A percentile compares a stretch with the other conserved stretches of the same genome.
Evolutionary conservation across 257 asterid genomes (phyloP).

Genomic region (Nicotiana sylvestris): DNA sequence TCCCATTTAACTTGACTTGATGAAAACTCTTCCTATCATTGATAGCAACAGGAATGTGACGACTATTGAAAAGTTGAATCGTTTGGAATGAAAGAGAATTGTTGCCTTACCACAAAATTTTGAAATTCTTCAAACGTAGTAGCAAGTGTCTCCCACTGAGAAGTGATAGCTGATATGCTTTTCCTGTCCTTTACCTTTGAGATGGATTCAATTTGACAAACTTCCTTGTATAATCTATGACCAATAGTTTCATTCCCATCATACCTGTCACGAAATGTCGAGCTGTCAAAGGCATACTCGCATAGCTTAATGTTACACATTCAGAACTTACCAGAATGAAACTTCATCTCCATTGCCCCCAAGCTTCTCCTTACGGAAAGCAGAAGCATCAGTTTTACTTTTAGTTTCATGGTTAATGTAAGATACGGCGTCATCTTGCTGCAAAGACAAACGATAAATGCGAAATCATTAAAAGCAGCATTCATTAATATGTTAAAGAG

Average conservation of each 20-base stretch:
- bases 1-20: conserved; percentile 56
- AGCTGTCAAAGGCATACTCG: conserved; percentile 15
- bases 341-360: conserved; percentile 60
- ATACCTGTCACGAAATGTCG: conserved; percentile 47
- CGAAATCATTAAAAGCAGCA: background rate
- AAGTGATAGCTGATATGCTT: conserved; percentile 26
- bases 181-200: conserved; percentile 31
- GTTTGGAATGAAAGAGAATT: conserved; percentile 11
- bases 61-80: conserved; percentile 15
- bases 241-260: conserved; percentile 70
- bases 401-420: conserved; percentile 51
- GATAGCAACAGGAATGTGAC: conserved; percentile 18
- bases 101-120: conserved; percentile 51
- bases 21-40: conserved; percentile 51
- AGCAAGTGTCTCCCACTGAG: conserved; percentile 85
- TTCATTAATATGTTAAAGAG: background rate
- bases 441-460: conserved; percentile 19
- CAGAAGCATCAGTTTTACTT: conserved; percentile 40
- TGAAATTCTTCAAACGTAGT: conserved; percentile 74
- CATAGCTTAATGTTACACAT: background rate
- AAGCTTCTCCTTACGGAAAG: conserved; percentile 63
- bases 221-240: conserved; percentile 81
- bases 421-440: conserved; percentile 68
- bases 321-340: conserved; percentile 54
- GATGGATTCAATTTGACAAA: conserved; percentile 24